A percentile compares a stretch with the other conserved stretches of the same genome.
These are phyloP conservation scores for Ballota nigra DNA, from an alignment of 257 asterid genomes.

Conservation along the genomic window DNA sequence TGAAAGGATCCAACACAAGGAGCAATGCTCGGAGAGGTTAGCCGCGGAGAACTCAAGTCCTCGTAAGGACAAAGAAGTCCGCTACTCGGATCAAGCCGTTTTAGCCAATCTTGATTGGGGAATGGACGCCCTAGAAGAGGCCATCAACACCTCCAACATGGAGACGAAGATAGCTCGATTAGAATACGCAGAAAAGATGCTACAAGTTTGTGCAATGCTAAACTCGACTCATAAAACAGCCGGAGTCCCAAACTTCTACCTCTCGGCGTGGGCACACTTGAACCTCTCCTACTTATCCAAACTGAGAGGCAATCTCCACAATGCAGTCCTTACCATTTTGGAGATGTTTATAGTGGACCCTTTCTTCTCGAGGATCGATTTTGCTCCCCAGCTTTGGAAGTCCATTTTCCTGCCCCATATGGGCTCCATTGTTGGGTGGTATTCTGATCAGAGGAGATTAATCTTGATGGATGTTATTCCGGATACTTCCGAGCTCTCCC, in stretches of 20 bases:
- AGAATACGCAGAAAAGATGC: constrained; percentile 77
- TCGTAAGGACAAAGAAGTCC: constrained; percentile 38
- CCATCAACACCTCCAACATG: constrained; percentile 56
- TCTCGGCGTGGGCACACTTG: constrained; percentile 83
- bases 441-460: constrained; percentile 60
- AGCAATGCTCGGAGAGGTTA: constrained; percentile 74
- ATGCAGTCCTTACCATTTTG: constrained; percentile 49
- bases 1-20: constrained; percentile 56
- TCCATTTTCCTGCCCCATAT: constrained; percentile 66
- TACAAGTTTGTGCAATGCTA: constrained; percentile 77
- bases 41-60: constrained; percentile 64
- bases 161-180: constrained; percentile 75
- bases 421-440: constrained; percentile 79
- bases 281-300: constrained; percentile 67
- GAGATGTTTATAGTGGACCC: constrained; percentile 78
- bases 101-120: constrained; percentile 89
- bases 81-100: constrained; percentile 84
- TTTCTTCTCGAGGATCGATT: constrained; percentile 71
- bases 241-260: constrained; percentile 73
- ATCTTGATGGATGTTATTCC: constrained; percentile 75
- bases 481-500: constrained; percentile 60
- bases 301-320: constrained; percentile 41
- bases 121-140: constrained; percentile 82
- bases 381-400: constrained; percentile 84
- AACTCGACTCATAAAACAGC: constrained; percentile 62